Percentiles rank a stretch among this genome's conserved stretches.
Conservation (phyloP, 164 flowering plant genomes). For the Magnolia changhungtana region DNA sequence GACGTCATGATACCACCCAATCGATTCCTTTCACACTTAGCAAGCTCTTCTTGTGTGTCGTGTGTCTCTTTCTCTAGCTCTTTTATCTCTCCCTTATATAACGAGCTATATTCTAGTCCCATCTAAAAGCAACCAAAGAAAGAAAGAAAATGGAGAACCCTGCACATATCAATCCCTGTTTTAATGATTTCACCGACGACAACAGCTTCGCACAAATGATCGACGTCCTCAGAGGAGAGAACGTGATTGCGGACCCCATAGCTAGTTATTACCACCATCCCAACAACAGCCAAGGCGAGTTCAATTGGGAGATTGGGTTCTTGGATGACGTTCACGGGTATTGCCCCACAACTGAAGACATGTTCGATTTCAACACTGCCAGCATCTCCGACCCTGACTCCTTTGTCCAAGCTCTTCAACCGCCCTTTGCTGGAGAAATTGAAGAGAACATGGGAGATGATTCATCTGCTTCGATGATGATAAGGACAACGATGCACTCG, state of each 20-base stretch:
- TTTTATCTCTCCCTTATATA: not conserved
- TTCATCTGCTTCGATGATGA: constrained; percentile 39
- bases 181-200: constrained; percentile 29
- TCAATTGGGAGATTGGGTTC: constrained; percentile 11
- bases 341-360: constrained; percentile 10
- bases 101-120: not conserved
- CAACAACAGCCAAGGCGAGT: constrained; percentile 10
- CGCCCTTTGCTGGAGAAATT: constrained; percentile 22
- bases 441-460: constrained; percentile 37
- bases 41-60: too few relatives aligned
- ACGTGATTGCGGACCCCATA: constrained; percentile 4
- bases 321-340: constrained; percentile 11
- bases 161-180: not conserved
- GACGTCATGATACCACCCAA: too few relatives aligned
- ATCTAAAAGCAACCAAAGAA: not conserved
- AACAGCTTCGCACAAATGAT: constrained; percentile 43
- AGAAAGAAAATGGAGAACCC: constrained; percentile 4
- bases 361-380: constrained; percentile 15
- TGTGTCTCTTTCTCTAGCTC: not conserved
- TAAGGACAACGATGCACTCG: constrained; percentile 20
- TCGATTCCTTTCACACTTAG: too few relatives aligned
- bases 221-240: constrained; percentile 42
- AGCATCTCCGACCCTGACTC: constrained; percentile 18
- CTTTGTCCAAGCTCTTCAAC: constrained; percentile 12
- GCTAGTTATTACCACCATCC: constrained; percentile 4